Evolutionary conservation across 371 early-diverging fungal genomes (phyloP), one percentile per base, ranked within the genome.

Genomic region (Batkoa obscura): DNA sequence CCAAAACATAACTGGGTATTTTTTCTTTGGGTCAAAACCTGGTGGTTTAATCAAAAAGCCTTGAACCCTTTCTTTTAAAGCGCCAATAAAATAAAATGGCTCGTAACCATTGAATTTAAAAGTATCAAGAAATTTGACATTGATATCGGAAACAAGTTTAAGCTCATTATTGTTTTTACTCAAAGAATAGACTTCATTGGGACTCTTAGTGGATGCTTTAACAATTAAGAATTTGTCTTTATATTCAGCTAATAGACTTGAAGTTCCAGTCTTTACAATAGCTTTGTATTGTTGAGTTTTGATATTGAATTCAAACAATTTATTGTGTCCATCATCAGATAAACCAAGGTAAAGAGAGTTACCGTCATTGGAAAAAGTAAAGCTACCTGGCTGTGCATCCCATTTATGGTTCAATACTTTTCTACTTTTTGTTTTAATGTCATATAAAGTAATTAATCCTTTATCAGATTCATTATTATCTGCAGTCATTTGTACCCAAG

Each of bases 401-500:
- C 86, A 86, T 41, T 72, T 54, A 4, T 68, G 57, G 36, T 73
- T 76, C 31, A 84, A 57, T 1, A 60, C 53, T 3, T 68, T 63
- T 0, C 69, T 69, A n/a, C 66, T 43, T 15, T 69, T 67, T 35
- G 37, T 34, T 2, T 3, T 9, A 15, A 30, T 10, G n/a, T 41
- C 33, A 30, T 49, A 12, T 23, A 84, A 23, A 39, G 76, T 63
- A 37, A 89, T 78, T 17, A 72, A 73, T 61, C 82, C 84, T 50
- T 79, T 77, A 56, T 85, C 90, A 0, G 88, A 64, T 65, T 89
- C 88, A 56, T 88, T 83, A 37, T 78, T 69, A 4, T 78, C 78
- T 8, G 59, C 64, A 17, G 60, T 57, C 85, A 83, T 87, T 67
- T 87, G 84, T 31, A 88, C 64, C 58, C 78, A 89, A 3, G 80